Percentiles rank a stretch among this genome's conserved stretches.
Evolutionary conservation across 2,329 filamentous ascomycete species (phyloP).

Genomic region (Stagonosporopsis cucurbitacearum): DNA sequence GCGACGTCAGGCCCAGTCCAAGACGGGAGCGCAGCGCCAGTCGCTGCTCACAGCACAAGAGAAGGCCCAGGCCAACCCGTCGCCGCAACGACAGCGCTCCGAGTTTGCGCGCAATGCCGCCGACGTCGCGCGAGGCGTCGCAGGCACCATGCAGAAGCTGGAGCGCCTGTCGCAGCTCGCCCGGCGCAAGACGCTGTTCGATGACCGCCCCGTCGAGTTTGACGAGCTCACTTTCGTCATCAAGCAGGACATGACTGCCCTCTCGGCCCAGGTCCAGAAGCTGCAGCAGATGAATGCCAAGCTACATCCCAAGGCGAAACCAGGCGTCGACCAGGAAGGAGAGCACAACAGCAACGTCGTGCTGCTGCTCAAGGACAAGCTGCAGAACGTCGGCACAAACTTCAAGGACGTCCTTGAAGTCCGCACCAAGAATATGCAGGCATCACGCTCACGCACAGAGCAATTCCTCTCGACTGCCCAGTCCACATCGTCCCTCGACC

Average conservation of each 20-base stretch:
- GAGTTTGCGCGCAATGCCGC: constrained; percentile 93
- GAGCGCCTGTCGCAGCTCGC: constrained; percentile 93
- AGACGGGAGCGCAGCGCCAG: constrained; percentile 78
- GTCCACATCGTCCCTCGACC: constrained; percentile 64
- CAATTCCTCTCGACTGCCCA: constrained; percentile 92
- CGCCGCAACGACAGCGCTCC: constrained; percentile 63
- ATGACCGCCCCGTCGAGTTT: constrained; percentile 95
- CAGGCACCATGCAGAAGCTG: constrained; percentile 90
- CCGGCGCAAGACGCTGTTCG: constrained; percentile 95
- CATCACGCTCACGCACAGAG: constrained; percentile 87
- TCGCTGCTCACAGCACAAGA: constrained; percentile 78
- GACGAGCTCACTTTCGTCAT: constrained; percentile 97
- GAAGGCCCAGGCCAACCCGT: constrained; percentile 63
- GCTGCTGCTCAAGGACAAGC: constrained; percentile 85
- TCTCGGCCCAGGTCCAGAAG: constrained; percentile 85
- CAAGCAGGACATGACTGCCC: constrained; percentile 88
- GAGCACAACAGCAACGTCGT: constrained; percentile 99
- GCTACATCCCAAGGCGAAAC: constrained; percentile 69
- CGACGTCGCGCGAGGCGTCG: constrained; percentile 90
- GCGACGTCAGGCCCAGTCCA: constrained; percentile 76
- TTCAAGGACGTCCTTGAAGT: constrained; percentile 98
- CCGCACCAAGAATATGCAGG: constrained; percentile 96
- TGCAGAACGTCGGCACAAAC: constrained; percentile 90
- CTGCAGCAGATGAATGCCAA: constrained; percentile 80
- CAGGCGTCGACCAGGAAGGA: constrained; percentile 73